Evolutionary conservation across 1,284 basidiomycete genomes (phyloP).

Genomic region (Pyrrhoderma lamaoense): DNA sequence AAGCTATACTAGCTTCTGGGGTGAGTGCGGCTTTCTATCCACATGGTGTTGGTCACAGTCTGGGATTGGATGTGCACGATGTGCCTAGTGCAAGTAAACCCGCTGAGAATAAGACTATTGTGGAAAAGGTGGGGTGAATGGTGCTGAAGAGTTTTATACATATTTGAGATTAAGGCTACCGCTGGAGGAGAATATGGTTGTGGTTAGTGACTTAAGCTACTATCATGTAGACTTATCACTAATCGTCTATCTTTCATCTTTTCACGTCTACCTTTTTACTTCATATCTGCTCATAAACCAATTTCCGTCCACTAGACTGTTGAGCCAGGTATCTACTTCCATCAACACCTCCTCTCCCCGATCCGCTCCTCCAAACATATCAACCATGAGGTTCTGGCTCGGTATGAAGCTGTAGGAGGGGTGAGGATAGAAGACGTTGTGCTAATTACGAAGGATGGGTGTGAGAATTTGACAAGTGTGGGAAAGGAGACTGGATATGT

Average conservation of each 20-base stretch:
- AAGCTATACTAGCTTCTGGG: slow-evolving; percentile 68
- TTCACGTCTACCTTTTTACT: no score
- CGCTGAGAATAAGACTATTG: slow-evolving; percentile 41
- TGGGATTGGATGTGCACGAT: slow-evolving; percentile 88
- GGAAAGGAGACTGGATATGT: slow-evolving; percentile 73
- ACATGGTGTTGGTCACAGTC: slow-evolving; percentile 83
- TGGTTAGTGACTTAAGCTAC: slow-evolving; percentile 42
- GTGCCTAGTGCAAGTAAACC: slow-evolving; percentile 71
- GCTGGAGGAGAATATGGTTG: slow-evolving; percentile 73
- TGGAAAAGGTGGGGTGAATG: slow-evolving; percentile 29
- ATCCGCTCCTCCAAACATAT: slow-evolving; percentile 64
- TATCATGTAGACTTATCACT: slow-evolving; percentile 18
- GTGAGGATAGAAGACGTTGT: slow-evolving; percentile 89
- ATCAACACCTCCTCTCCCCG: slow-evolving; percentile 66
- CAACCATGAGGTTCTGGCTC: slow-evolving; percentile 60
- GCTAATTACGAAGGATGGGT: slow-evolving; percentile 56
- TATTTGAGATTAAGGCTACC: slow-evolving; percentile 72
- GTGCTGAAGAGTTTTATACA: slow-evolving; percentile 61
- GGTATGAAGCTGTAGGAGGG: slow-evolving; percentile 76
- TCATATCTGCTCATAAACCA: slow-evolving; percentile 1
- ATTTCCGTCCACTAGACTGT: slow-evolving; percentile 48
- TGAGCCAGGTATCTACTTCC: slow-evolving; percentile 87
- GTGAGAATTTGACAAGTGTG: slow-evolving; percentile 76
- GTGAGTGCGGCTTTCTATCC: slow-evolving; percentile 84
- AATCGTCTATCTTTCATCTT: no score